Evolutionary conservation across 345 rosid species (phyloP).

Genomic region (Stellera chamaejasme): DNA sequence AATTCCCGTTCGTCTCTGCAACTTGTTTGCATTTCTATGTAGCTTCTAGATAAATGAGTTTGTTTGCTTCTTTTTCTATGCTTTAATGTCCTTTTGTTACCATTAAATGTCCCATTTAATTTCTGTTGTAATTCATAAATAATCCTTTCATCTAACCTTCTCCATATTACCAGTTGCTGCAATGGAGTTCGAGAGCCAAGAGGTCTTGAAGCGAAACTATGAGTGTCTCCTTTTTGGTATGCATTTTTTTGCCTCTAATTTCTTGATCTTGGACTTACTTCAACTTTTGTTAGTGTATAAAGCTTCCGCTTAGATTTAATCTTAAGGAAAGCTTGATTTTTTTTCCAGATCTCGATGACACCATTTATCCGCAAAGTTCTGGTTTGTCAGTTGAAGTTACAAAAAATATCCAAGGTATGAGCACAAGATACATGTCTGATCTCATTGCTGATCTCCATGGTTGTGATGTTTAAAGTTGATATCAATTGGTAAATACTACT

Average conservation of each 20-base stretch:
- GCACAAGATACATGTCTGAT: neutral
- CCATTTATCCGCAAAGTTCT: conserved; percentile 70
- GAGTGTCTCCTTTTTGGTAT: conserved; percentile 55
- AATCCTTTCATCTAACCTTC: neutral
- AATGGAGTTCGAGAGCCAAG: conserved; percentile 29
- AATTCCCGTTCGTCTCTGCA: too few species aligned
- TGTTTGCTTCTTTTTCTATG: too few species aligned
- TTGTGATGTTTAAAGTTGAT: neutral
- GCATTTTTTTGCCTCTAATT: neutral
- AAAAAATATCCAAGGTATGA: conserved; percentile 68
- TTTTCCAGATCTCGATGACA: conserved; percentile 68
- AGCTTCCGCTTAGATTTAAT: neutral
- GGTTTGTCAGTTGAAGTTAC: conserved; percentile 50
- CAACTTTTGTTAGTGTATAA: neutral
- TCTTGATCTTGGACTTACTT: neutral
- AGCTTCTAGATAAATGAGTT: too few species aligned
- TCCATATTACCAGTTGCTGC: neutral
- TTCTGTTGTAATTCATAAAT: too few species aligned
- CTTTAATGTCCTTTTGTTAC: too few species aligned
- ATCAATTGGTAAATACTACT: neutral
- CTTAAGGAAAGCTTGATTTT: neutral
- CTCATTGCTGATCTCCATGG: neutral
- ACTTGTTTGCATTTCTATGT: too few species aligned
- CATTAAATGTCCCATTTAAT: too few species aligned
- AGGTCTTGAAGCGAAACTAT: conserved; percentile 20